Evolutionary conservation across 148 eudicot genomes (phyloP).

Genomic region (Salicornia ramosissima): DNA sequence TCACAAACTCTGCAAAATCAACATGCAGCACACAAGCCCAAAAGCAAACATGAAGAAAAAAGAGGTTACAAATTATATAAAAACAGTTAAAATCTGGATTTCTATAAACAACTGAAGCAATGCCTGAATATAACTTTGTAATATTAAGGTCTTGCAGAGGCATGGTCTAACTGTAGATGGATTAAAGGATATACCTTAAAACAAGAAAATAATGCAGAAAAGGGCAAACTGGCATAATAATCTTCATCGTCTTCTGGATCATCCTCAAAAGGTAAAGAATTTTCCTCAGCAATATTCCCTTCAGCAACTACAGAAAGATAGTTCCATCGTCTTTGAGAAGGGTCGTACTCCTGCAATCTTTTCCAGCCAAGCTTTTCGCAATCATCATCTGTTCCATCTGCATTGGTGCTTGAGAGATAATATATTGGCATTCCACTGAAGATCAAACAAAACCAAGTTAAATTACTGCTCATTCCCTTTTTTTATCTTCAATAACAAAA

Average conservation of each 20-base stretch:
- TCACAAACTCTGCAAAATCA: neutral
- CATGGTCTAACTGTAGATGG: slow-evolving; percentile 1
- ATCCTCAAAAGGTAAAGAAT: slow-evolving; percentile 49
- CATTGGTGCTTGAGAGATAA: slow-evolving; percentile 70
- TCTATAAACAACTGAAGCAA: neutral
- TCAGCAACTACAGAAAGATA: slow-evolving; percentile 54
- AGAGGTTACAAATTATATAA: neutral
- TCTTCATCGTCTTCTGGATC: slow-evolving; percentile 67
- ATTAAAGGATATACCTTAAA: slow-evolving; percentile 55
- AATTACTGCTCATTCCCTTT: neutral
- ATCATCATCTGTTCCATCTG: slow-evolving; percentile 63
- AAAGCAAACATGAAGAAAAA: neutral
- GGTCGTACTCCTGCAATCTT: slow-evolving; percentile 69
- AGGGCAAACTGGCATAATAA: slow-evolving; percentile 88
- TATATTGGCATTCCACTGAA: slow-evolving; percentile 86
- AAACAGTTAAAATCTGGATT: neutral
- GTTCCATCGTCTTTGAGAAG: slow-evolving; percentile 69
- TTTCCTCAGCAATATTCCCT: slow-evolving; percentile 45
- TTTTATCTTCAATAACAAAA: neutral
- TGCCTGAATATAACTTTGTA: neutral
- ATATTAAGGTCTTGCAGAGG: neutral
- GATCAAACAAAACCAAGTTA: slow-evolving; percentile 12
- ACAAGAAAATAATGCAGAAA: slow-evolving; percentile 89
- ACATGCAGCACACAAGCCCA: neutral
- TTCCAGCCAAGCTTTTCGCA: slow-evolving; percentile 91